Percentiles rank a stretch among this genome's conserved stretches.
phyloP scores from a whole-genome alignment of 176 grass and related monocot genomes.

The Hordeum marinum region DNA sequence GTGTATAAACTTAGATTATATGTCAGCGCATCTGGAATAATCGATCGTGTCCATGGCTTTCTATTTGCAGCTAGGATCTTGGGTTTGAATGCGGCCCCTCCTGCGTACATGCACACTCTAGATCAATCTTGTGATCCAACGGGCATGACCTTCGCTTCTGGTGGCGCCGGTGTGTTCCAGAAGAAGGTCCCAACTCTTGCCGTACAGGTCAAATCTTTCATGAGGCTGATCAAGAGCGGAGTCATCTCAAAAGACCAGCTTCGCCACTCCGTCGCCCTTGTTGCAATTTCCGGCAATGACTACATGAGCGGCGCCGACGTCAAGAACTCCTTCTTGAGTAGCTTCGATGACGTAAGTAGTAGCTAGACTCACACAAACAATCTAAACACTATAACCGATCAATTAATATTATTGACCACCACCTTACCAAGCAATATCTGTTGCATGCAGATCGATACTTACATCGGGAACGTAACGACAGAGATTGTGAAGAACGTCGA shows the following conservation, averaged over 20 bases:
- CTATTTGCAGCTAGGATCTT: conserved; percentile 26
- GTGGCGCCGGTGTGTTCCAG: conserved; percentile 2
- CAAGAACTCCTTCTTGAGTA: background rate
- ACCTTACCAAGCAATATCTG: background rate
- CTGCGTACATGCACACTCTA: background rate
- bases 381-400: too few relatives aligned
- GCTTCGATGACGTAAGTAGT: background rate
- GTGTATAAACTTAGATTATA: too few relatives aligned
- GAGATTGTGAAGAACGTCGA: background rate
- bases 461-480: background rate
- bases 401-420: background rate
- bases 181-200: background rate
- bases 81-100: background rate
- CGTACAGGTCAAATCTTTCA: background rate
- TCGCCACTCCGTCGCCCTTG: background rate
- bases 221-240: background rate
- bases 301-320: background rate
- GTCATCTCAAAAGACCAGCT: background rate
- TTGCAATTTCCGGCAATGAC: conserved; percentile 31
- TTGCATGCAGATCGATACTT: background rate
- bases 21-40: too few relatives aligned
- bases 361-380: too few relatives aligned
- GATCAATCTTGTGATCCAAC: background rate
- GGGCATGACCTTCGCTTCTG: conserved; percentile 60
- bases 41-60: too few relatives aligned